Base-by-base conservation (phyloP, 805 yeast species). In the Wickerhamomyces kurtzmanii region DNA sequence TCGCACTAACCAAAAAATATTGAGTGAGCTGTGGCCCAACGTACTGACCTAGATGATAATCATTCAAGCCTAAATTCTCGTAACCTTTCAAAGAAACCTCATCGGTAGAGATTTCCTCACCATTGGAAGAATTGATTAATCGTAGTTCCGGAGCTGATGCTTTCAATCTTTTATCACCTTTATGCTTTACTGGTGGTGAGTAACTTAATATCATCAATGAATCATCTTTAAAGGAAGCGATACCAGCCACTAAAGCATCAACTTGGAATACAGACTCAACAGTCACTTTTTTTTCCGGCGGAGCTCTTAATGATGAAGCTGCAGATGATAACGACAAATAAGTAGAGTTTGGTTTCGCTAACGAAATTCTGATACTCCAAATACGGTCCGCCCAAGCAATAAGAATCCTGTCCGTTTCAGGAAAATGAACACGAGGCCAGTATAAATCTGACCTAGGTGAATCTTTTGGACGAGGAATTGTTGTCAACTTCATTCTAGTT, bases 371-470 rank as follows among this genome's bases (percentile, higher is more conserved):
- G 20, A 85, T 53, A 13, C 67, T 57, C 93, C 94, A 87, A 3
- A 89, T 60, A 37, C 75, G 68, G 35, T 72, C 65, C 3, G 74
- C 81, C 97, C 97, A 91, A 0, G 87, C 94, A 15, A 91, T 65
- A 1, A 82, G 51, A 8, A 85, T 57, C 34, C 82, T 51, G 44
- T 78, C 80, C 3, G 65, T 54, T 40, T 77, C 93, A 0, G 77
- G 73, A 30, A 65, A 64, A 31, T 71, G 72, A 4, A 82, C 67
- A 26, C 81, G 67, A 0, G 97, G 96, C 75, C 91, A 76, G 42
- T 79, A 84, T 20, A 87, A 52, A 38, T 85, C 96, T 3, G 93
- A 75, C 14, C 87, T 59, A 5, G 76, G 41, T 55, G 54, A 57
- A 22, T 63, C 67, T 11, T 53, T 47, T 0, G 91, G 86, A 24